Base-by-base conservation (phyloP, 2,329 filamentous ascomycete species). In the Xylariales sp. region DNA sequence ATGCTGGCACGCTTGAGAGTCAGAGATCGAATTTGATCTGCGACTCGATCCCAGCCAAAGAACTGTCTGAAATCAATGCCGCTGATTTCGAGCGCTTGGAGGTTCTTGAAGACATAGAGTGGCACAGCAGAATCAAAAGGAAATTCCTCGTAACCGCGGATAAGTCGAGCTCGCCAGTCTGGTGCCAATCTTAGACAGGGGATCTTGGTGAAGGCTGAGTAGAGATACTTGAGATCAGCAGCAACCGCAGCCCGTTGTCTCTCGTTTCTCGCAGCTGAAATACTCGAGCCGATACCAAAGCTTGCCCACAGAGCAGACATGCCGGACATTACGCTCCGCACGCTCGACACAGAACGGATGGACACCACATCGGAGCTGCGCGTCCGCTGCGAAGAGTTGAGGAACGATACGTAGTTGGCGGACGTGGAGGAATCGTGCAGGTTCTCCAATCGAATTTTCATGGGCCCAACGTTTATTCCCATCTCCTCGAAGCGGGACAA, bases 141-240 rank as follows among this genome's bases (percentile, higher is more conserved):
- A 50, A 97, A 98, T 62, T 96, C 91, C 62, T 98, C 93, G 57
- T 93, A 97, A 19, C 91, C 91, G 49, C 83, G 78, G 50, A 98
- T 96, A 44, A 96, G 70, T 37, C 85, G 83, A 33, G 91, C 90
- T 49, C 88, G 86, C 70, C 89, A 90, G 62, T 98, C 93, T n/a
- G 90, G 90, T 19, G 90, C 83, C 39, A 98, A 72, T 47, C 85
- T 82, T 46, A 98, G 70, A 56, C 88, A 95, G 0, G 93, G 93
- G 29, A 98, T 95, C 67, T 97, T 98, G 55, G 93, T 98, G 59
- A 97, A 98, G 40, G 93, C 88, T 29, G 93, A 97, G 67, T 96
- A 98, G 23, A 98, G 73, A 60, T 98, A 97, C 61, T 91, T 96
- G 50, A 96, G 69, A 59, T 98, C 93, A 40, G 85, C 80, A 57